Conservation (phyloP, 768 basidiomycete species). For the Rhizopogon vesiculosus region DNA sequence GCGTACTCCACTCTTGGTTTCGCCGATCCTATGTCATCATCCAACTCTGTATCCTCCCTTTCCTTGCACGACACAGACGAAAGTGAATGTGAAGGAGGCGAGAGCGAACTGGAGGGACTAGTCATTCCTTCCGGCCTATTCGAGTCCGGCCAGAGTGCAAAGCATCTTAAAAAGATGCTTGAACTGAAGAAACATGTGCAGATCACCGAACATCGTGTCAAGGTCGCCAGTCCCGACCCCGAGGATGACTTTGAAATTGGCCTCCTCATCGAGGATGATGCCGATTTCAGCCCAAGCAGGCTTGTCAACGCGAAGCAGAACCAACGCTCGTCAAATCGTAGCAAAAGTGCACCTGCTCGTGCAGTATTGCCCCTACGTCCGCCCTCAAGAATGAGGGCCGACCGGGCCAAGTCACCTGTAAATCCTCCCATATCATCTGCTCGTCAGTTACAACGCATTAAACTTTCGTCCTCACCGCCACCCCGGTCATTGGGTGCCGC, state of each 20-base stretch:
- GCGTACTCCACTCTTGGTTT: constrained; percentile 79
- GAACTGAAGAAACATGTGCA: constrained; percentile 53
- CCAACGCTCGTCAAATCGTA: constrained; percentile 43
- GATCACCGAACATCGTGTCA: constrained; percentile 49
- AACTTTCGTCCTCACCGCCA: constrained; percentile 68
- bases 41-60: constrained; percentile 60
- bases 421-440: constrained; percentile 67
- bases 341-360: constrained; percentile 55
- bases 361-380: constrained; percentile 49
- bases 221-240: constrained; percentile 53
- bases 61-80: constrained; percentile 70
- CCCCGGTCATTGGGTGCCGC: constrained; percentile 40
- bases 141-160: constrained; percentile 60
- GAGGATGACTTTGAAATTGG: constrained; percentile 88
- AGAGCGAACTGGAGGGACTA: constrained; percentile 76
- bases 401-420: constrained; percentile 69
- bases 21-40: constrained; percentile 65
- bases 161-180: constrained; percentile 44
- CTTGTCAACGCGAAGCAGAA: constrained; percentile 48
- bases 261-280: constrained; percentile 78
- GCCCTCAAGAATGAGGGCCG: constrained; percentile 54
- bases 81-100: constrained; percentile 62
- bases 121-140: constrained; percentile 75
- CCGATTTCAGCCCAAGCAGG: constrained; percentile 76
- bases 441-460: constrained; percentile 63